These are phyloP conservation scores for Neofusicoccum parvum DNA, from an alignment of 2,329 filamentous ascomycete species.

Conservation along the genomic window DNA sequence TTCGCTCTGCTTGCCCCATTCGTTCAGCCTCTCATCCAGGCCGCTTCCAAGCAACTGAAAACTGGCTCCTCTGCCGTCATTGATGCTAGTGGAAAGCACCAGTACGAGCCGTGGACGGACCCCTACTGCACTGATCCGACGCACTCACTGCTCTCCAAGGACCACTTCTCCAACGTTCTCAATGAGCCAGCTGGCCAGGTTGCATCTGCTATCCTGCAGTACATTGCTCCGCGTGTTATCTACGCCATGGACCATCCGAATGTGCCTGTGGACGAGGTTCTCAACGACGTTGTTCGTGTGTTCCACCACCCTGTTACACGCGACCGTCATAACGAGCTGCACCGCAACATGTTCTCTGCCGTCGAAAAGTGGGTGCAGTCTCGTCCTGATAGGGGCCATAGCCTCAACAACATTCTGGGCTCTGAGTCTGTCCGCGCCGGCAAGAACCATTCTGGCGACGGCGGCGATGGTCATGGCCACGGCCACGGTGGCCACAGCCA, in stretches of 20 bases:
- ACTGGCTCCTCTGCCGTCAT: constrained; percentile 76
- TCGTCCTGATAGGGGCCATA: constrained; percentile 64
- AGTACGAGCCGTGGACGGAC: constrained; percentile 54
- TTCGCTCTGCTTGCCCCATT: constrained; percentile 90
- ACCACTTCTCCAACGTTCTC: constrained; percentile 55
- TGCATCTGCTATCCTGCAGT: constrained; percentile 69
- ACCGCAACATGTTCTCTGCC: constrained; percentile 84
- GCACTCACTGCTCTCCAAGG: constrained; percentile 55
- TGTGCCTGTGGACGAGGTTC: constrained; percentile 79
- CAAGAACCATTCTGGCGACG: constrained; percentile 67
- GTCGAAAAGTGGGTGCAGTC: constrained; percentile 80
- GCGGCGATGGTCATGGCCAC: constrained; percentile 25
- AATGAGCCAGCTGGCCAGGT: constrained; percentile 53
- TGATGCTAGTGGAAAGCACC: constrained; percentile 52
- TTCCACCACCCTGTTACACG: constrained; percentile 91
- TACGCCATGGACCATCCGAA: constrained; percentile 91
- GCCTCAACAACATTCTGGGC: constrained; percentile 74
- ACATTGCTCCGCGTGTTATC: constrained; percentile 81
- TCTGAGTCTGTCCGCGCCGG: constrained; percentile 82
- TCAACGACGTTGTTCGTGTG: constrained; percentile 75
- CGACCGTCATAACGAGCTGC: constrained; percentile 74
- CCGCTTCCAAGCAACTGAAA: constrained; percentile 82
- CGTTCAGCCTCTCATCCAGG: constrained; percentile 85
- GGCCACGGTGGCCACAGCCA: constrained; percentile 23
- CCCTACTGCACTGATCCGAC: constrained; percentile 52